A percentile compares a stretch with the other conserved stretches of the same genome.
These are phyloP conservation scores for Larix sibirica DNA, from an alignment of 83 land plant species.

Conservation along the genomic window DNA sequence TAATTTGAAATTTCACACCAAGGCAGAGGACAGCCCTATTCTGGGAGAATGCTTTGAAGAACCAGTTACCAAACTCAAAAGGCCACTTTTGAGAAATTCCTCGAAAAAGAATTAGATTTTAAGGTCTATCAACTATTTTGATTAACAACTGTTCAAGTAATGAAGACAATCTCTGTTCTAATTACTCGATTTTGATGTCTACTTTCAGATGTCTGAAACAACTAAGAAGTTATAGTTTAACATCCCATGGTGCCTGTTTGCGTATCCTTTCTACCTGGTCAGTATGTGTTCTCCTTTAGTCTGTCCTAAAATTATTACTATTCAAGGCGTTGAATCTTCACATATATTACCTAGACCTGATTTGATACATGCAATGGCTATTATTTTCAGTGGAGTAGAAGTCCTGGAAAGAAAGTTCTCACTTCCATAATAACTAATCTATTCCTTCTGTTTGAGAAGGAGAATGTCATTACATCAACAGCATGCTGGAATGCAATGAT, in stretches of 20 bases:
- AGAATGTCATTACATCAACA: constrained; percentile 68
- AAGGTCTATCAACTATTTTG: background rate
- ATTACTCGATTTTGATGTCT: background rate
- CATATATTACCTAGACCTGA: background rate
- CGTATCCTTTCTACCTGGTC: constrained; percentile 85
- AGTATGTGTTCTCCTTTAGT: background rate
- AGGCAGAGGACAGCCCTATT: background rate
- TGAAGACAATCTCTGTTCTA: background rate
- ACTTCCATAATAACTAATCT: constrained; percentile 64
- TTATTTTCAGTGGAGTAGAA: constrained; percentile 46
- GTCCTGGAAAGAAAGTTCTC: constrained; percentile 87
- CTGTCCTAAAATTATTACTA: background rate
- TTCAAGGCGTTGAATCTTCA: background rate
- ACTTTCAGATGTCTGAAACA: constrained; percentile 54
- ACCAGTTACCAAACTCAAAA: background rate
- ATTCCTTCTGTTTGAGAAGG: constrained; percentile 64
- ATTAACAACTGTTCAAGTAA: too few species aligned
- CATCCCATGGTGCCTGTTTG: constrained; percentile 63
- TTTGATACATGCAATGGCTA: background rate
- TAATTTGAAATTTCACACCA: background rate
- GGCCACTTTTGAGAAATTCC: background rate
- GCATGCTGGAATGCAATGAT: constrained; percentile 76
- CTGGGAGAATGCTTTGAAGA: background rate
- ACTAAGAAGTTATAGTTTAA: constrained; percentile 41
- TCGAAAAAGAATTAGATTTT: background rate